Base-by-base conservation (phyloP, 192 early-diverging fungal species). In the Backusella australiensis region DNA sequence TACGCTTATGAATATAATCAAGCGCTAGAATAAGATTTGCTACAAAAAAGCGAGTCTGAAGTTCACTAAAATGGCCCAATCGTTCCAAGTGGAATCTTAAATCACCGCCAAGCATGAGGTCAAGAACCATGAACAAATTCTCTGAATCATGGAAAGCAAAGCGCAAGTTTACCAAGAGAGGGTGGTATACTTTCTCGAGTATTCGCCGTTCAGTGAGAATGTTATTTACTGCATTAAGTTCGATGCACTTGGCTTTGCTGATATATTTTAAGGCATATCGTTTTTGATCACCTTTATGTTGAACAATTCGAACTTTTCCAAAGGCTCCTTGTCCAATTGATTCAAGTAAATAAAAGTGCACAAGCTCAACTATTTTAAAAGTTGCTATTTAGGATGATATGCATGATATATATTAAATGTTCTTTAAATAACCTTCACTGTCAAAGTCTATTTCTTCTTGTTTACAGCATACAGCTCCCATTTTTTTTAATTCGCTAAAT, bases 121-220 rank as follows among this genome's bases (percentile, higher is more conserved):
- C 97, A 41, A 98, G 77, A 12, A 96, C 91, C 93, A 97, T 96
- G 75, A 94, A 98, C 73, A 97, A 81, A 71, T 95, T 91, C 71
- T 92, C 92, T 73, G 96, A 94, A 80, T 98, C 97, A 82, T 97
- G 97, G 77, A 97, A 98, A 34, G 96, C 95, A 71, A 95, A 98
- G 21, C 94, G 87, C 81, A 98, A 80, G 81, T 98, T 98, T 75
- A 93, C 93, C 56, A 96, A 88, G 69, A 97, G 89, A 3, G 93
- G 85, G 77, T 91, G 92, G 39, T 93, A 90, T 39, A 98, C 90
- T 53, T 95, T 93, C 74, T 97, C 97, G 6, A 98, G 83, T 71
- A 98, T 82, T 21, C 90, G 87, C 38, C 96, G 88, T 85, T 98
- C 96, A 67, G 93, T 90, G 59, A 98, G 89, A 36, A 96, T 94